Conservation (phyloP, 1,284 basidiomycete species). For the Puccinia polysora region DNA sequence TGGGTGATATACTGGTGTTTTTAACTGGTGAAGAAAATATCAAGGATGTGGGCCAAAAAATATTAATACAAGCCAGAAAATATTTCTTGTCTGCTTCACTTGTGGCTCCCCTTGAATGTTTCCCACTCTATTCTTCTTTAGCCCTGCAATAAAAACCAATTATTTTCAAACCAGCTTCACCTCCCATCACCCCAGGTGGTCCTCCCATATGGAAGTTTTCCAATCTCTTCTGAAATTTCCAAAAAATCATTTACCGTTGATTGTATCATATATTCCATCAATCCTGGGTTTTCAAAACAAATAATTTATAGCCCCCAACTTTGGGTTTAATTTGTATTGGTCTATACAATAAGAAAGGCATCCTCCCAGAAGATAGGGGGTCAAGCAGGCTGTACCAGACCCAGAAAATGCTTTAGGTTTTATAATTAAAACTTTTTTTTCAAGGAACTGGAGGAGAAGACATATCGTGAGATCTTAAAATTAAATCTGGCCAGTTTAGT, state of each 20-base stretch:
- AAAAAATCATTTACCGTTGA: constrained; percentile 98
- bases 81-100: constrained; percentile 59
- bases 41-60: constrained; percentile 90
- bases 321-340: constrained; percentile 86
- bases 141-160: constrained; percentile 88
- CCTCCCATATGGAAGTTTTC: constrained; percentile 86
- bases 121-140: constrained; percentile 88
- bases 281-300: constrained; percentile 95
- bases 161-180: constrained; percentile 84
- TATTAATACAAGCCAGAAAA: constrained; percentile 81
- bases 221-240: constrained; percentile 94
- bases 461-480: constrained; percentile 86
- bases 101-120: constrained; percentile 78
- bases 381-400: constrained; percentile 88
- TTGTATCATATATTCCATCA: constrained; percentile 97
- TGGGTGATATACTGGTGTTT: constrained; percentile 89
- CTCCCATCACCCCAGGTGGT: constrained; percentile 62
- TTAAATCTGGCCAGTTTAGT: constrained; percentile 76
- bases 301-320: constrained; percentile 96
- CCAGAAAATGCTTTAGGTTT: constrained; percentile 93
- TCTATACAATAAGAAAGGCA: constrained; percentile 93
- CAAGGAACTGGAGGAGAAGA: constrained; percentile 88
- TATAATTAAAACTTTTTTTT: constrained; percentile 98
- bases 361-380: constrained; percentile 94
- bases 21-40: constrained; percentile 98